Base-by-base conservation (phyloP, 768 basidiomycete genomes). In the Lenzites betulinus region DNA sequence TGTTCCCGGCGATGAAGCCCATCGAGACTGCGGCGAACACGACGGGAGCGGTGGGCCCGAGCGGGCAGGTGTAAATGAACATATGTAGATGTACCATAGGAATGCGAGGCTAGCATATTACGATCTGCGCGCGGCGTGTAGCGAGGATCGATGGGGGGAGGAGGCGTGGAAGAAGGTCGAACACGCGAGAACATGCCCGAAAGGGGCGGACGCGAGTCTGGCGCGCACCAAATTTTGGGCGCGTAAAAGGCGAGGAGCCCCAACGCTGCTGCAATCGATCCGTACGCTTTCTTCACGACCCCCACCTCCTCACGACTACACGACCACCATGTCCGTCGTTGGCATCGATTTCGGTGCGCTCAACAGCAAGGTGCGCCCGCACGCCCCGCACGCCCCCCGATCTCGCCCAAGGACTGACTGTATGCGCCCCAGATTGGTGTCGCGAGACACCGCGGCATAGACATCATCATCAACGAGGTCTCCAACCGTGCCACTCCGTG, bases 1-100 rank as follows among this genome's bases (percentile, higher is more conserved):
- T 96, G 44, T 98, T 98, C 92, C 94, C 95, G 20, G 95, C 95
- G 1, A 97, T 98, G 95, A 93, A 93, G 83, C 95, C 94, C 7
- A 76, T 83, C 36, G 87, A 88, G 57, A 80, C 76, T 0, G 66
- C 72, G 3, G 67, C 83, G 0, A 75, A 75, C 60, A 67, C 71
- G 20, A 65, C 73, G 15, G 72, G 71, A 28, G 71, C 66, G 35
- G 67, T 64, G 26, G 71, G 74, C 16, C 71, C 77, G 28, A 55
- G 63, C 18, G 71, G 66, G 13, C 73, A 75, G 62, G 58, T 70
- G n/a, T 72, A 71, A 63, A 58, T 22, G 36, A 35, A 47, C 41
- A 54, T 13, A 20, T 18, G 44, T 38, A 55, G 54, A 38, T 46
- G 54, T 55, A 55, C n/a, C 47, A 25, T 20, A 38, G 47, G 43